These are phyloP conservation scores for Tripterygium wilfordii DNA, from an alignment of 177 flowering plant species.

Conservation along the genomic window DNA sequence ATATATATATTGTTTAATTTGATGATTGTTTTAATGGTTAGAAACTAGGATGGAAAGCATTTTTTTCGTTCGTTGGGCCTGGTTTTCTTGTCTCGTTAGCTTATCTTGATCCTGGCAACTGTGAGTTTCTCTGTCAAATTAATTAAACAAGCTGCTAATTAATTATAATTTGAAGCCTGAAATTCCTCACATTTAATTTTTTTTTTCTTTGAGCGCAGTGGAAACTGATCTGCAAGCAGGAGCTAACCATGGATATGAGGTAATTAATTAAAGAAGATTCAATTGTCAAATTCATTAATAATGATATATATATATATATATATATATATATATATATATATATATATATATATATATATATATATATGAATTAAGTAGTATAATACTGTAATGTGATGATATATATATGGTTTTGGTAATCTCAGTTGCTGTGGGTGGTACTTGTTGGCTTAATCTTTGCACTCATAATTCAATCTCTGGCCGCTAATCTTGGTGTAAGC, in stretches of 20 bases:
- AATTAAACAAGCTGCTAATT: no score
- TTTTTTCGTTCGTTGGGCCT: slow-evolving; percentile 41
- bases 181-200: no score
- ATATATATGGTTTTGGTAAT: neutral
- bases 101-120: slow-evolving; percentile 57
- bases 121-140: slow-evolving; percentile 28
- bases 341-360: no score
- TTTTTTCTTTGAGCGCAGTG: slow-evolving; percentile 29
- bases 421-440: slow-evolving; percentile 76
- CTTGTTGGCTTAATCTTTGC: slow-evolving; percentile 80
- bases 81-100: slow-evolving; percentile 56
- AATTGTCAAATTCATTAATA: no score
- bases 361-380: no score
- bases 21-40: no score
- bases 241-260: slow-evolving; percentile 51
- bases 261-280: slow-evolving; percentile 2
- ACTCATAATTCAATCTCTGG: slow-evolving; percentile 83
- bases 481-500: slow-evolving; percentile 89
- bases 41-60: slow-evolving; percentile 29
- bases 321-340: no score
- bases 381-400: neutral
- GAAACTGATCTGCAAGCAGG: slow-evolving; percentile 77
- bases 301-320: no score
- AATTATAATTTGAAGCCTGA: no score
- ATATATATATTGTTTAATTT: no score